These are phyloP conservation scores for Candida alai DNA, from an alignment of 805 yeast genomes.

Conservation along the genomic window DNA sequence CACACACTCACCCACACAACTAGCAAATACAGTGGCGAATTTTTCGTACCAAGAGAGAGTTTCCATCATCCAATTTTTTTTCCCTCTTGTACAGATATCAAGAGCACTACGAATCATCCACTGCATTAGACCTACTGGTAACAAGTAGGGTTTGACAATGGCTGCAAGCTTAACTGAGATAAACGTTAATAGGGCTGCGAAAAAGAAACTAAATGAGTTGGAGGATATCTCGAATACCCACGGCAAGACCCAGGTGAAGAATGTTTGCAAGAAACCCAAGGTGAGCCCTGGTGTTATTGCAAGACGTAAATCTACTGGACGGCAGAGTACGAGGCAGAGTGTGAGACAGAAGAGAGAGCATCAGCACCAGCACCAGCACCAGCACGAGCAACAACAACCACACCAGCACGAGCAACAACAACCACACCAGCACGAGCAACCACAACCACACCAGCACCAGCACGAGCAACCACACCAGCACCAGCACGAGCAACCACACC, in stretches of 20 bases:
- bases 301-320: too few species aligned
- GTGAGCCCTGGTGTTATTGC: too few species aligned
- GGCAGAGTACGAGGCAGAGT: conserved; percentile 5
- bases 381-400: conserved; percentile 7
- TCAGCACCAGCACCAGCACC: conserved; percentile 1
- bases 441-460: too few species aligned
- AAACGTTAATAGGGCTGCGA: conserved; percentile 14
- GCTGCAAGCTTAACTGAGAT: conserved; percentile 32
- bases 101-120: conserved; percentile 1
- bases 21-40: too few species aligned
- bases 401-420: conserved; percentile 5
- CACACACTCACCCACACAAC: too few species aligned
- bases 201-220: conserved; percentile 32
- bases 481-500: conserved; percentile 10
- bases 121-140: too few species aligned
- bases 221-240: conserved; percentile 36
- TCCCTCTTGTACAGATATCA: neutral
- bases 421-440: conserved; percentile 19
- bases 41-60: too few species aligned
- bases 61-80: conserved; percentile 1
- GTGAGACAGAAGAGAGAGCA: conserved; percentile 5
- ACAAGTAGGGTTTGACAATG: too few species aligned
- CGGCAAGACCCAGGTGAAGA: conserved; percentile 1
- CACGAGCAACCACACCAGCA: conserved; percentile 8
- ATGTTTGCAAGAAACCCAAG: too few species aligned